A percentile compares a stretch with the other conserved stretches of the same genome.
These are phyloP conservation scores for Cutaneotrichosporon cavernicola DNA, from an alignment of 1,284 basidiomycete species.

Conservation along the genomic window DNA sequence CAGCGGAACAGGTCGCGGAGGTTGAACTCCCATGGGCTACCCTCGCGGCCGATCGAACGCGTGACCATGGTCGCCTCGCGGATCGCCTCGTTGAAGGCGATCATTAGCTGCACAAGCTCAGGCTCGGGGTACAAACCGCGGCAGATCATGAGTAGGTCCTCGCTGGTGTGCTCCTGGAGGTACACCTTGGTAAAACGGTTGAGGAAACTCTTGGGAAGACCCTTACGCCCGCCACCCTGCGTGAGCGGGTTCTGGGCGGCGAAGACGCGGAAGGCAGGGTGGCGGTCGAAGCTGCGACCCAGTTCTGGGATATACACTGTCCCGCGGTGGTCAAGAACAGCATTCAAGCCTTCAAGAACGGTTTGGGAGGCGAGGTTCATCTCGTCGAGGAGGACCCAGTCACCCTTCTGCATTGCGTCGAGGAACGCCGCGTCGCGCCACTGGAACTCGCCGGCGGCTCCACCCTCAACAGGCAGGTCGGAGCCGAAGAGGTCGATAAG, in stretches of 20 bases:
- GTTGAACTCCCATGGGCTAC: constrained; percentile 98
- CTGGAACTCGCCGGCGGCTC: constrained; percentile 85
- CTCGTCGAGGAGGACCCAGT: constrained; percentile 97
- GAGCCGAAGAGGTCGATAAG: constrained; percentile 95
- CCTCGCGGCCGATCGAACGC: constrained; percentile 73
- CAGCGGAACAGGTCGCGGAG: constrained; percentile 92
- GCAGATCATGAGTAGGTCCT: constrained; percentile 80
- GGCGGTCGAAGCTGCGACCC: constrained; percentile 80
- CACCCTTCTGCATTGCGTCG: constrained; percentile 83
- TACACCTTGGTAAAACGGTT: constrained; percentile 98
- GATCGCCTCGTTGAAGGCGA: constrained; percentile 74
- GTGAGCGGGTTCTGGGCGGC: constrained; percentile 96
- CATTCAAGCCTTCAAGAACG: constrained; percentile 95
- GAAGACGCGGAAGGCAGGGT: constrained; percentile 92
- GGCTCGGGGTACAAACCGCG: constrained; percentile 69
- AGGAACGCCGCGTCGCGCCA: constrained; percentile 99
- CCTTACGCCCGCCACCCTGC: constrained; percentile 97
- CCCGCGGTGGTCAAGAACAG: constrained; percentile 93
- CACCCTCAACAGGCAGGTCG: constrained; percentile 92
- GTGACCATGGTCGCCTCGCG: constrained; percentile 69
- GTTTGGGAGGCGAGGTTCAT: constrained; percentile 98
- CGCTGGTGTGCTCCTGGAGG: constrained; percentile 76
- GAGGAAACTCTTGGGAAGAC: constrained; percentile 93
- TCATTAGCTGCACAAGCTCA: constrained; percentile 70
- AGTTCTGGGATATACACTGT: constrained; percentile 94